Evolutionary conservation across 1,284 basidiomycete species (phyloP), one percentile per base, ranked within the genome.

Genomic region (Xerocomus minutiporus): DNA sequence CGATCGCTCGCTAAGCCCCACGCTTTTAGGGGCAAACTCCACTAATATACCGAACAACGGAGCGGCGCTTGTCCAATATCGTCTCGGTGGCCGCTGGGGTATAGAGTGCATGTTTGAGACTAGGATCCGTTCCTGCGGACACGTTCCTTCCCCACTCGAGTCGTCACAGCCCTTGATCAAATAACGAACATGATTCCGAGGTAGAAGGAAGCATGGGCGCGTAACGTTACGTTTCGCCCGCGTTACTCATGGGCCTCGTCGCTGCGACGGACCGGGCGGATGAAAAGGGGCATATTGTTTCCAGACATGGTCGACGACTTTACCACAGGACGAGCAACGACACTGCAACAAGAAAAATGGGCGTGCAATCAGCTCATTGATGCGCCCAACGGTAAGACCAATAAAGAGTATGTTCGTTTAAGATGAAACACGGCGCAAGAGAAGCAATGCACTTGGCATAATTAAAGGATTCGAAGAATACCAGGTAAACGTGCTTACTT

Each of bases 251-350:
- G 48, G 45, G 52, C 54, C 31, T 34, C 55, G 17, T 43, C 44
- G 50, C 47, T 55, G 46, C 40, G 38, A 42, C 41, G 55, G 23
- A 55, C 48, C 55, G 63, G 46, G 12, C 71, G 71, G 50, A 81
- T 71, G 59, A 72, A 71, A 57, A 83, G 65, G 46, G 81, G 80
- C 77, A 82, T 80, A 66, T 78, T 79, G 66, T 80, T 81, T 36
- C 80, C 77, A 52, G 72, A 61, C 50, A 71, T 63, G 25, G 74
- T 73, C 54, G 75, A 71, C 15, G 76, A 78, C 59, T 76, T 80
- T 52, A 82, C 75, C 60, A 77, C 74, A 17, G 80, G 81, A 45
- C 77, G 76, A 42, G 77, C 80, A 26, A 82, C 77, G 53, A 83
- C 74, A 61, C 80, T 80, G 57, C 42, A 48, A 47, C 34, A 38